Base-by-base conservation (phyloP, 2,329 filamentous ascomycete genomes). In the Cladosporium cucumerinum region DNA sequence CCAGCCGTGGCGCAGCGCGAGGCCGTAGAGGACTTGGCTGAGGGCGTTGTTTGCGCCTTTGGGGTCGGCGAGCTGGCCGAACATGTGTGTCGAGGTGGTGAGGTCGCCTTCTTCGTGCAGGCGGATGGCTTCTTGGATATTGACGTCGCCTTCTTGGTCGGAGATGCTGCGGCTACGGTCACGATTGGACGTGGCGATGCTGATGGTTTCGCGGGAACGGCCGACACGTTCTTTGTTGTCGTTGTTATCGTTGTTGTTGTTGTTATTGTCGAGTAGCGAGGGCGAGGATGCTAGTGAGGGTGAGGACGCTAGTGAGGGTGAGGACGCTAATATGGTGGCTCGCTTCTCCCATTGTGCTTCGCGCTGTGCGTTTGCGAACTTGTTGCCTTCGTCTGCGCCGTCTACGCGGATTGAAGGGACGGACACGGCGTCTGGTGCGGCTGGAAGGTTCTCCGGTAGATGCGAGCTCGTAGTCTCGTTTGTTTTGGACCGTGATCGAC, bases 51-150 rank as follows among this genome's bases (percentile, higher is more conserved):
- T 97, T 58, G 89, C 87, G 26, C 92, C 93, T 62, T 87, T 83
- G 0, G 91, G 91, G 75, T 97, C 89, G 61, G 95, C 95, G 70
- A 99, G 82, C 66, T 84, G 82, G 30, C 87, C 90, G 79, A 99
- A 99, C 78, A 98, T 86, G 61, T 82, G 81, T n/a, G 95, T 97
- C 61, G 93, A 95, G 72, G 83, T 80, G 72, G 87, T 86, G 64
- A 97, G 84, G 66, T 95, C 85, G 65, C 94, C 94, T 55, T 82
- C 84, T 78, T 99, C 95, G 76, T 99, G 95, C 69, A 98, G 82
- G 67, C 90, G 86, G 75, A 99, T 99, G n/a, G 95, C 95, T 79
- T 96, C 89, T 78, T 97, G 94, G 65, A 99, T 97, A 77, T 91
- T 88, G 71, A 78, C 78, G 69, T 82, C 81, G 62, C 77, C 77